A percentile compares a stretch with the other conserved stretches of the same genome.
These are phyloP conservation scores for Quercus ilex DNA, from an alignment of 306 rosid species.

Conservation along the genomic window DNA sequence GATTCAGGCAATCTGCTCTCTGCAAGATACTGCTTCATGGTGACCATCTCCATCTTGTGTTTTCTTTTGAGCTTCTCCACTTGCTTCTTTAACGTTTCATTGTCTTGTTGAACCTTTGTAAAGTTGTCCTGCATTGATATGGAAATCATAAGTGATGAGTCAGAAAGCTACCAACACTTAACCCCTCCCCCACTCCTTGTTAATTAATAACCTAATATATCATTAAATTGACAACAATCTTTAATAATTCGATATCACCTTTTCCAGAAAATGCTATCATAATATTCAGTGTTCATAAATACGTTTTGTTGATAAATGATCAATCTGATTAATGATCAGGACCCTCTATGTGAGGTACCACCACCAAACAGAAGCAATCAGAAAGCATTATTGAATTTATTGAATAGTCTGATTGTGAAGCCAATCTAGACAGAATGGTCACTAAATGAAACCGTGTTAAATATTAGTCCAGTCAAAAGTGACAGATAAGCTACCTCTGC, in stretches of 20 bases:
- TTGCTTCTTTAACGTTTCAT: constrained; percentile 73
- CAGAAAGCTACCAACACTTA: not conserved
- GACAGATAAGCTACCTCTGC: constrained; percentile 60
- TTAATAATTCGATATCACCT: too few relatives aligned
- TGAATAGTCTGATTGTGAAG: too few relatives aligned
- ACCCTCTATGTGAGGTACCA: too few relatives aligned
- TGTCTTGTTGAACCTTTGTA: constrained; percentile 55
- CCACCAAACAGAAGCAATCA: not conserved
- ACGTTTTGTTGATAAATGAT: too few relatives aligned
- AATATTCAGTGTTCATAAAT: too few relatives aligned
- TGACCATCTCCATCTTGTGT: constrained; percentile 91
- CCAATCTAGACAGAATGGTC: not conserved
- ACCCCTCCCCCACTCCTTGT: not conserved
- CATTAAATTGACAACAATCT: too few relatives aligned
- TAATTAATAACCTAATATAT: too few relatives aligned
- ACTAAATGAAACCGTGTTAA: not conserved
- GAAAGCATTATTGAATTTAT: too few relatives aligned
- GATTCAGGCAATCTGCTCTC: constrained; percentile 88
- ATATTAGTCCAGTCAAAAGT: not conserved
- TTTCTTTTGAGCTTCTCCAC: constrained; percentile 82
- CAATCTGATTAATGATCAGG: too few relatives aligned
- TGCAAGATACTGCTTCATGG: constrained; percentile 90
- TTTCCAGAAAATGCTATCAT: too few relatives aligned
- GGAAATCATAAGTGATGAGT: not conserved
- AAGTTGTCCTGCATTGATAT: constrained; percentile 59